Conservation (phyloP, 345 rosid genomes). For the Luvunga scandens region DNA sequence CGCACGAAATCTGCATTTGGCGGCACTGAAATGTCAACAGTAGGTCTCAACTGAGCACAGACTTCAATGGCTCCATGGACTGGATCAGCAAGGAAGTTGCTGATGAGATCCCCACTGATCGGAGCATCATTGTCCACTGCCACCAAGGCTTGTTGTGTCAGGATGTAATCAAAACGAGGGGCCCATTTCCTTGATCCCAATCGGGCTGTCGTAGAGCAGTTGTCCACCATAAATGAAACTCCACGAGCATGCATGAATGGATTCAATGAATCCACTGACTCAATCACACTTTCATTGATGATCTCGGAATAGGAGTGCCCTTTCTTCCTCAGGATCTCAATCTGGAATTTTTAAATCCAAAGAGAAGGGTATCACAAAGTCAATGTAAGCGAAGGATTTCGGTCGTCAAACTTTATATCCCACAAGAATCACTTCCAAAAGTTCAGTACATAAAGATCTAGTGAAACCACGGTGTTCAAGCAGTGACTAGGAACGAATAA, state of each 20-base stretch:
- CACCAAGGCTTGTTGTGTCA: slow-evolving; percentile 82
- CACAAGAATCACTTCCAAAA: background rate
- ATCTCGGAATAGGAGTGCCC: slow-evolving; percentile 96
- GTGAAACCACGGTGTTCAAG: background rate
- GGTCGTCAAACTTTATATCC: background rate
- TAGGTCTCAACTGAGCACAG: slow-evolving; percentile 82
- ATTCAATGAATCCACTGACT: slow-evolving; percentile 86
- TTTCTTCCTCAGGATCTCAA: slow-evolving; percentile 87
- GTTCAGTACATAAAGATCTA: background rate
- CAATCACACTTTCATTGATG: slow-evolving; percentile 89
- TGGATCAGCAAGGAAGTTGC: slow-evolving; percentile 84
- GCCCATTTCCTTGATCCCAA: slow-evolving; percentile 97
- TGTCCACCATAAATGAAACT: slow-evolving; percentile 94
- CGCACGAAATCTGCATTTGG: slow-evolving; percentile 90
- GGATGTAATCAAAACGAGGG: slow-evolving; percentile 77
- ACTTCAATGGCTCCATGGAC: slow-evolving; percentile 85
- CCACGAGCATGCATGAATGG: slow-evolving; percentile 99
- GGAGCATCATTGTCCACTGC: slow-evolving; percentile 60
- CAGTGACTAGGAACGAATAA: background rate
- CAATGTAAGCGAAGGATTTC: background rate
- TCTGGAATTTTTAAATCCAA: slow-evolving; percentile 40
- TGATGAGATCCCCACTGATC: slow-evolving; percentile 68
- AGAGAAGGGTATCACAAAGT: background rate
- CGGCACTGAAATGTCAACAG: slow-evolving; percentile 83
- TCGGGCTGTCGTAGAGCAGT: slow-evolving; percentile 92